Base-by-base conservation (phyloP, 495 filamentous ascomycete species). In the Bathelium albidoporum region DNA sequence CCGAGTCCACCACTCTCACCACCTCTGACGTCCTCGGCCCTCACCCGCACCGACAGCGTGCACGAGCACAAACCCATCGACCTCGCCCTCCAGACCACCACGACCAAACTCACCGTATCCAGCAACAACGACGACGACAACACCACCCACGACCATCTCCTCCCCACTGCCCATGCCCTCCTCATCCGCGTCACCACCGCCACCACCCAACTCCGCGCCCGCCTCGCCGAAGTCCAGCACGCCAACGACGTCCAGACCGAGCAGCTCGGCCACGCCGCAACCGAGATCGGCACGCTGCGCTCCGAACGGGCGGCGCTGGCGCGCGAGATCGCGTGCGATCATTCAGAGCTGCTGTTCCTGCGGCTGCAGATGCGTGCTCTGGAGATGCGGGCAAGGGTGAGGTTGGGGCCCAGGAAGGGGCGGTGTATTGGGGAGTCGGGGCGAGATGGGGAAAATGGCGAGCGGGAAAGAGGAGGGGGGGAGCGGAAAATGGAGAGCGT, bases 261-360 rank as follows among this genome's bases (percentile, higher is more conserved):
- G 45, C 59, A 65, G 44, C 58, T 66, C 10, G 65, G 66, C 12
- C 59, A 65, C 1, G 20, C 43, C 2, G 49, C 63, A 12, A 26
- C 59, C 2, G 62, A 66, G 39, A 31, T 65, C 29, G n/a, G n/a
- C n/a, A n/a, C n/a, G 36, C 65, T 31, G 20, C 24, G 2, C 61
- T 72, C 11, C 36, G 61, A 4, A 45, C 69, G 20, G 65, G 69
- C 65, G 31, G 49, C 32, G 12, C 55, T 72, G 45, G 43, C 44
- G 3, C 20, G 59, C 2, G 69, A 71, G 55, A 60, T 72, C n/a
- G 60, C 60, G 2, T 65, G 67, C 61, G 69, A 71, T 45, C 64
- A 69, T 32, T 61, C 62, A 22, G 72, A 74, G 59, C 64, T 74
- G 28, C 60, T 72, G 12, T 73, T 68, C 32, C 45, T 73, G 36